Base-by-base conservation (phyloP, 225 moss, liverwort and hornwort genomes). In the Bryum argenteum region DNA sequence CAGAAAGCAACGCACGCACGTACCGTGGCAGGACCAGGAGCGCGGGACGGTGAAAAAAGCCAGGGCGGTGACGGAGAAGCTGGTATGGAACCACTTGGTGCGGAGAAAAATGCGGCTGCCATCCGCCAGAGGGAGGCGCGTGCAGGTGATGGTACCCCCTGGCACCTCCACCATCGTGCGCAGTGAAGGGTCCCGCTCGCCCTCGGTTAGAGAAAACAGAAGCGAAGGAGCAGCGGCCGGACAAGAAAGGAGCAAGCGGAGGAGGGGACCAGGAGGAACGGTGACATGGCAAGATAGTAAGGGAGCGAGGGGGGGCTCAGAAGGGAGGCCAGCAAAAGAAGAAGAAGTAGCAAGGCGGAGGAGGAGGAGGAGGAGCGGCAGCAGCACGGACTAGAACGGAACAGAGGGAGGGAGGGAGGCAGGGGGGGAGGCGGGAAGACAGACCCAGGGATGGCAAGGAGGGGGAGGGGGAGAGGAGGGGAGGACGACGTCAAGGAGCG, bases 1-100 rank as follows among this genome's bases (percentile, higher is more conserved):
- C 14, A 71, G 15, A 62, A 54, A 53, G 14, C 53, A 53, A 24
- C 9, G 9, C 8, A 63, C 5, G 21, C 5, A 56, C 75, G 9
- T 71, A 85, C 86, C 86, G 48, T 71, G 68, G 69, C 75, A 77
- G 48, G 82, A 80, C 86, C 86, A 86, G 55, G 80, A 77, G 53
- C 65, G 67, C 20, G 86, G 86, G 26, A 33, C 33, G 33, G 33
- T 33, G 33, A 33, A 33, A 33, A 71, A 78, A 65, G 71, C 86
- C 64, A 86, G 56, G 43, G 80, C 80, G 28, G 77, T 75, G 65
- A 86, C 65, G 52, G 43, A 74, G 74, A 82, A 82, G 77, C 75
- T 69, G 64, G 71, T 43, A 54, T 22, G 51, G 17, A 74, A 80
- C 86, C 86, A 86, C 71, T 77, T 75, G 42, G 68, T 21, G 26